phyloP scores from a whole-genome alignment of 1,139 yeast species.

The Taphrina wiesneri region DNA sequence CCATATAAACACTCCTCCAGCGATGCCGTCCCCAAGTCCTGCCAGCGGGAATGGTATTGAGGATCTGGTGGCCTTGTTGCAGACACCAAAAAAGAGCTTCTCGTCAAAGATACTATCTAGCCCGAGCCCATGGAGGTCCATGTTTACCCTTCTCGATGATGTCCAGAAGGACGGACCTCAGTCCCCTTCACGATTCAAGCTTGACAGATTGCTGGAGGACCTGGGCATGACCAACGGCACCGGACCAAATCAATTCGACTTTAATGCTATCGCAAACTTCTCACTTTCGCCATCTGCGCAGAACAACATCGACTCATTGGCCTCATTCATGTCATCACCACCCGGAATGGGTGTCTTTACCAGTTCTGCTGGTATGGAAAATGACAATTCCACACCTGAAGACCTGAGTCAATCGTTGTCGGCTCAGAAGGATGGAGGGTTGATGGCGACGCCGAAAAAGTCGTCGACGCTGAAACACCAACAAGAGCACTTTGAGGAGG shows the following conservation, averaged over 20 bases:
- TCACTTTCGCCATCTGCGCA: conserved; percentile 4
- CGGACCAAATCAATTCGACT: conserved; percentile 2
- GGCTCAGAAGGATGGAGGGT: background rate
- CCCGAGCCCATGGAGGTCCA: conserved; percentile 26
- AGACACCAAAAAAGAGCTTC: conserved; percentile 13
- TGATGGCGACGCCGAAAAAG: conserved; percentile 3
- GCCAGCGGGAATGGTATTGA: conserved; percentile 13
- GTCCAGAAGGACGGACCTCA: conserved; percentile 10
- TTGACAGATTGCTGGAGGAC: conserved; percentile 24
- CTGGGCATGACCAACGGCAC: conserved; percentile 9
- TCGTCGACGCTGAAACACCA: background rate
- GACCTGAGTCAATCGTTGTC: background rate
- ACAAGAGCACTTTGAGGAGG: conserved; percentile 10
- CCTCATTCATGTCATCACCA: conserved; percentile 24
- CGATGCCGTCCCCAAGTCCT: conserved; percentile 22
- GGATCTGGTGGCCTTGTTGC: conserved; percentile 14
- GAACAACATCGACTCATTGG: background rate
- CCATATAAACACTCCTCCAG: conserved; percentile 24
- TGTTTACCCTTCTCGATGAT: conserved; percentile 23
- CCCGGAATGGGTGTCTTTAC: conserved; percentile 32
- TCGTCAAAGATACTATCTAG: conserved; percentile 1
- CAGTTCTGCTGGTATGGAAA: conserved; percentile 11
- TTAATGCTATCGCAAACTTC: conserved; percentile 16
- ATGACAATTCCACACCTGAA: conserved; percentile 20
- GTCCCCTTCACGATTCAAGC: conserved; percentile 24